Conservation (phyloP, 2,329 filamentous ascomycete genomes). For the Colletotrichum sp. region DNA sequence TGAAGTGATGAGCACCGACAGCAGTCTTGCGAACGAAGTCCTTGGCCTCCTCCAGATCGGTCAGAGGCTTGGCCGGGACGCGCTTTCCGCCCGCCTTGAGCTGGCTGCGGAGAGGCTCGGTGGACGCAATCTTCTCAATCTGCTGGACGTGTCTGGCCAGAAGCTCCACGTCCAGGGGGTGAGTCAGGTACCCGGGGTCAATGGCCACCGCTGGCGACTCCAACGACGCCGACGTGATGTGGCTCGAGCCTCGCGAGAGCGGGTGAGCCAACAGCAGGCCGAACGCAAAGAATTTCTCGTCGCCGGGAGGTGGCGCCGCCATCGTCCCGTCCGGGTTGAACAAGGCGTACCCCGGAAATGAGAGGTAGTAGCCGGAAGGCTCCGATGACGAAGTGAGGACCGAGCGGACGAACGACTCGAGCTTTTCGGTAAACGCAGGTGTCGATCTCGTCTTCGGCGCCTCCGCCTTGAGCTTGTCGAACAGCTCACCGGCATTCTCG, state of each 20-base stretch:
- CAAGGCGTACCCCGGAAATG: constrained; percentile 20
- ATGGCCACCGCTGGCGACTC: constrained; percentile 33
- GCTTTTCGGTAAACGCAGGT: constrained; percentile 1
- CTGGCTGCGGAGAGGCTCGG: constrained; percentile 45
- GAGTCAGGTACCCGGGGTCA: constrained; percentile 60
- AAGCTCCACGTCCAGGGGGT: constrained; percentile 63
- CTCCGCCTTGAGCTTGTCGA: not conserved
- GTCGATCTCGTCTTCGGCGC: constrained; percentile 5
- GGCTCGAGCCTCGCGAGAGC: constrained; percentile 63
- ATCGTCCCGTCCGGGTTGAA: constrained; percentile 17
- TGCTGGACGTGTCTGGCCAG: constrained; percentile 49
- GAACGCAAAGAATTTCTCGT: constrained; percentile 55
- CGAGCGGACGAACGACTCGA: constrained; percentile 17
- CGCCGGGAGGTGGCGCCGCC: constrained; percentile 17
- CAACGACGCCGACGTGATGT: constrained; percentile 52
- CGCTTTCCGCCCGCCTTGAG: constrained; percentile 40
- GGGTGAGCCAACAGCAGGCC: constrained; percentile 67
- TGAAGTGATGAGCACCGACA: constrained; percentile 50
- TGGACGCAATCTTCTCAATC: constrained; percentile 40
- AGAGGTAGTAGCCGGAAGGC: constrained; percentile 22
- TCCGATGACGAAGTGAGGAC: constrained; percentile 15
- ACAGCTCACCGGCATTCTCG: constrained; percentile 35
- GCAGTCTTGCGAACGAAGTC: constrained; percentile 38
- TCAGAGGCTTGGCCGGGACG: constrained; percentile 25
- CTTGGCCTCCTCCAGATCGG: constrained; percentile 36